Conservation (phyloP, 83 land plant genomes). For the Diphasiastrum complanatum region DNA sequence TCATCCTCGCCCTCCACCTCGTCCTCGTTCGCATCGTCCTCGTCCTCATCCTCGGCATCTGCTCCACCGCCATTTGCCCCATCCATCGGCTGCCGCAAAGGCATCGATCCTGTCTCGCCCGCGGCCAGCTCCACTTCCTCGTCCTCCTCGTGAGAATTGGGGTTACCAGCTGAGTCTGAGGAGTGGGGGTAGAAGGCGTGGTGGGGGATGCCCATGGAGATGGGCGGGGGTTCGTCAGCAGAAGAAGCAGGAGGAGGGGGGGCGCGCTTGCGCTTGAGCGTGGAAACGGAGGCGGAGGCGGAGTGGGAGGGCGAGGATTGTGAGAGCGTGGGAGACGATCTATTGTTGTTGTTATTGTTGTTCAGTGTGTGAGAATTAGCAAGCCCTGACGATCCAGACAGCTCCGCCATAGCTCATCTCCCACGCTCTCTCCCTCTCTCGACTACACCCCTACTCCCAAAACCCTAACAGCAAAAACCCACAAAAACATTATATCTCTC, state of each 20-base stretch:
- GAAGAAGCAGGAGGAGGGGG: slow-evolving; percentile 13
- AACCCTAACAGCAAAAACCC: too few species aligned
- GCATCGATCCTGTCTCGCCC: slow-evolving; percentile 71
- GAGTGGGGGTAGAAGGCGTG: slow-evolving; percentile 16
- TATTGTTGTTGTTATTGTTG: too few species aligned
- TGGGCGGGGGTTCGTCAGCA: slow-evolving; percentile 25
- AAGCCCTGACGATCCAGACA: too few species aligned
- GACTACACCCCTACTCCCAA: too few species aligned
- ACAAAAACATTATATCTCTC: too few species aligned
- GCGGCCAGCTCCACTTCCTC: background rate
- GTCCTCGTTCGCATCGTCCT: slow-evolving; percentile 47
- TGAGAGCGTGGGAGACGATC: slow-evolving; percentile 74
- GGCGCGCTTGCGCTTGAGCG: slow-evolving; percentile 57
- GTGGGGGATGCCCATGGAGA: too few species aligned
- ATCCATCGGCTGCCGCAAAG: slow-evolving; percentile 28
- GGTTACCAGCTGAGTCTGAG: background rate
- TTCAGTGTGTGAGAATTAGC: too few species aligned
- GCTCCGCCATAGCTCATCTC: too few species aligned
- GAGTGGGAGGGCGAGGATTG: slow-evolving; percentile 51
- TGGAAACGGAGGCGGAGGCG: slow-evolving; percentile 44
- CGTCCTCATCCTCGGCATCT: slow-evolving; percentile 34
- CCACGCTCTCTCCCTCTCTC: too few species aligned
- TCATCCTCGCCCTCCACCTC: slow-evolving; percentile 47
- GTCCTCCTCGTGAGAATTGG: slow-evolving; percentile 13
- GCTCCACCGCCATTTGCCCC: slow-evolving; percentile 46